Evolutionary conservation across 192 early-diverging fungal species (phyloP), one percentile per base, ranked within the genome.

Genomic region (Backusella parvicylindrica): DNA sequence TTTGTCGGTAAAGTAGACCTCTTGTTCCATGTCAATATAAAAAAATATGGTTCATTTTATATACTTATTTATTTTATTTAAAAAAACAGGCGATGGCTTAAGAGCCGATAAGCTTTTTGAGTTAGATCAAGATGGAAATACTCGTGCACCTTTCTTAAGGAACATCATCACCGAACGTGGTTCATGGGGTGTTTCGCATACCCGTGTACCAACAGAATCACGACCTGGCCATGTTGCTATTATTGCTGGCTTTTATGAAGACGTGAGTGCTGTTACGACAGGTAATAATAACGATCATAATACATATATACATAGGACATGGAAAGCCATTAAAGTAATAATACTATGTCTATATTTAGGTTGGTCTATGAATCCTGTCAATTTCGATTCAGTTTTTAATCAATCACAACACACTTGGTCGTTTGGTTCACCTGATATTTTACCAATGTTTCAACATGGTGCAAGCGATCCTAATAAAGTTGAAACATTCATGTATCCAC

Each of bases 181-280:
- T 21, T 84, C 91, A 6, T 95, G 92, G 92, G 93, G 93, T 31
- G 89, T 95, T 23, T 94, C 93, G 37, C 94, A 95, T 76, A 98
- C 97, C 8, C 91, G 94, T 33, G 95, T 98, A 30, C 97, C 97
- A 26, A 98, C 97, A 33, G 97, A 98, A 85, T 95, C 93, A 67
- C 86, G 97, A 15, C 97, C 97, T 30, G 96, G 97, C 8, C 97
- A 98, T 79, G 96, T 98, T n/a, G 97, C 97, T 26, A 87, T 97
- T 35, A 97, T 98, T 85, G 97, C 96, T 15, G 97, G 97, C 6
- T 96, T 98, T 79, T 98, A 98, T 83, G 97, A 98, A 81, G 97
- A 98, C 84, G 96, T 97, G 63, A 96, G 95, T 83, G 97, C 97
- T 3, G 97, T 98, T 26, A 98, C 96, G 6, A 96, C 94, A 82